Base-by-base conservation (phyloP, 2,329 filamentous ascomycete species). In the Didymella pomorum region DNA sequence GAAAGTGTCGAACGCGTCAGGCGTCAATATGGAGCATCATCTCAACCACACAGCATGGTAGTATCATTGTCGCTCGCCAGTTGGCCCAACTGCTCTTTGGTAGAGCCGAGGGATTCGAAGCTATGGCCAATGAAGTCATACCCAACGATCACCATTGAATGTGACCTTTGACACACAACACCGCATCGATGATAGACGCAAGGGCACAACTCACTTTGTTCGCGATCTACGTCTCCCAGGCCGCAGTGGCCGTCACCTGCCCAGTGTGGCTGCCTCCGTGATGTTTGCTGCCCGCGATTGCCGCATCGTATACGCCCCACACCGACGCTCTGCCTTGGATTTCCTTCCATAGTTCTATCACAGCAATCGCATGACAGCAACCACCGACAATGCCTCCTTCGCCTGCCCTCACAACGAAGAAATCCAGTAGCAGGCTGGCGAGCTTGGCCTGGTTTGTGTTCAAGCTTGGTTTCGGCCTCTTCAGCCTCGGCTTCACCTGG, bases 391-490 rank as follows among this genome's bases (percentile, higher is more conserved):
- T 58, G 56, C 56, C 56, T 41, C 39, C 45, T 33, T 43, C 56
- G n/a, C 56, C 56, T 31, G 25, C 50, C 20, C 45, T 18, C 26
- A 58, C 47, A 12, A 31, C 39, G 21, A 23, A 45, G 35, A 51
- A 48, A 10, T 20, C 44, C 5, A 18, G 49, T 29, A 39, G 37
- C 42, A 51, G 25, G 54, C 35, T 74, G 4, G 62, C 55, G 7
- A 52, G 54, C n/a, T 20, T 74, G 29, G 67, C 66, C 8, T 72
- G 66, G 70, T 61, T 60, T 4, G 50, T 51, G 56, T 69, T 75
- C 59, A 67, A 66, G 61, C 66, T 77, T 33, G 58, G 59, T 4
- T 78, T 73, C 54, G 76, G 74, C 18, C 55, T 76, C 14, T 44
- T 72, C 20, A 71, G 65, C 52, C 58, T 75, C 2, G 53, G 65